Evolutionary conservation across 2,329 filamentous ascomycete species (phyloP).

Genomic region (Gyromitra esculenta): DNA sequence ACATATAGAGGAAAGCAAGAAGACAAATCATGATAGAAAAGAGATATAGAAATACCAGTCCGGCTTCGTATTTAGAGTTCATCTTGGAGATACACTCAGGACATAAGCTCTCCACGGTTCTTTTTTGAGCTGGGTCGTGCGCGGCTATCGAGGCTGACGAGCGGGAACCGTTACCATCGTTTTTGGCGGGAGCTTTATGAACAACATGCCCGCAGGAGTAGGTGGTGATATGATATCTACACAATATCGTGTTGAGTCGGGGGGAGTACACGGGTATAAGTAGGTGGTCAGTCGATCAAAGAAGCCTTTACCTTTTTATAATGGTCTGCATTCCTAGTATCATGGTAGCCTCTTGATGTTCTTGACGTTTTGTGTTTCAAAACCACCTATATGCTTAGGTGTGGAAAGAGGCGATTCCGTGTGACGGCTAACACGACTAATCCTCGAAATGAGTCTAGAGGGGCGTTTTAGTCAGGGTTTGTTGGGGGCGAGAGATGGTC

Average conservation of each 20-base stretch:
- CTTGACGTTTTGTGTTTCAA: background rate
- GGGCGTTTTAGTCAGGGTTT: background rate
- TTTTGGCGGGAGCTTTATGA: background rate
- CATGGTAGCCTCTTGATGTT: background rate
- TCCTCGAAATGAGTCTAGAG: background rate
- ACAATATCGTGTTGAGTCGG: background rate
- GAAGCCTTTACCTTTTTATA: background rate
- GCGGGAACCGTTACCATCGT: background rate
- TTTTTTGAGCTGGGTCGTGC: background rate
- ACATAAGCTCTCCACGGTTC: background rate
- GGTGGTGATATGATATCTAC: background rate
- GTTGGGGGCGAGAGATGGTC: background rate
- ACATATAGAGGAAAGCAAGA: background rate
- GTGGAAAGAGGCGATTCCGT: background rate
- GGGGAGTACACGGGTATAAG: background rate
- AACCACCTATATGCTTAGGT: background rate
- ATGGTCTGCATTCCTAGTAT: background rate
- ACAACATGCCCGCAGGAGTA: background rate
- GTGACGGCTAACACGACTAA: background rate
- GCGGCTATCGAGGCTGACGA: background rate
- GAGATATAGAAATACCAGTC: background rate
- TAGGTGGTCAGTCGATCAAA: background rate
- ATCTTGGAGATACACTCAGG: background rate
- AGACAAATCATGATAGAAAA: background rate
- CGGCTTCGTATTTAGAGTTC: conserved; percentile 2